Conservation (phyloP, 1,284 basidiomycete species). For the Ceratobasidium sp. region DNA sequence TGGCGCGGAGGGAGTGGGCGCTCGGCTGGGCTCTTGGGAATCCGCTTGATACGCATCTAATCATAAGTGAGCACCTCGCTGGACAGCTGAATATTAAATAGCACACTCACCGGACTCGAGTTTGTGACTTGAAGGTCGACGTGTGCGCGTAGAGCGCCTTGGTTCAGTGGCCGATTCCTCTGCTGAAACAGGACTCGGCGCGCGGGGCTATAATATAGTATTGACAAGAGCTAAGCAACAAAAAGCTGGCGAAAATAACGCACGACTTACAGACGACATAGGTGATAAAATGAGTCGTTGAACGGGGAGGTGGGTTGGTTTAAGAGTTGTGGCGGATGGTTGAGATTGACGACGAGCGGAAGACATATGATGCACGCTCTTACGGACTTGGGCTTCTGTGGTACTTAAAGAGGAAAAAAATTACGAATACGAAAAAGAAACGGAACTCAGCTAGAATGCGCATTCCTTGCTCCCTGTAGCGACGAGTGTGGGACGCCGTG, state of each 20-base stretch:
- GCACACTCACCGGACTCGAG: neutral
- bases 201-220: neutral
- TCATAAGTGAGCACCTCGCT: neutral
- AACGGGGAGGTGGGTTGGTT: neutral
- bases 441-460: no score
- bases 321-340: neutral
- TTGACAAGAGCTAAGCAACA: neutral
- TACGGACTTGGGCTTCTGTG: no score
- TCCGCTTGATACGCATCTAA: neutral
- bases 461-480: no score
- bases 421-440: no score
- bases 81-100: neutral
- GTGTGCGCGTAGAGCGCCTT: neutral
- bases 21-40: neutral
- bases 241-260: neutral
- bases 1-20: neutral
- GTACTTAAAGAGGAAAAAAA: no score
- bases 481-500: no score
- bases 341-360: neutral
- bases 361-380: neutral
- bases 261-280: neutral
- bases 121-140: slow-evolving; percentile 4
- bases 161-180: neutral
- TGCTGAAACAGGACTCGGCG: neutral
- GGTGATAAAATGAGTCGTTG: neutral